Base-by-base conservation (phyloP, 2,329 filamentous ascomycete species). In the Aspergillus ochraceoroseus region DNA sequence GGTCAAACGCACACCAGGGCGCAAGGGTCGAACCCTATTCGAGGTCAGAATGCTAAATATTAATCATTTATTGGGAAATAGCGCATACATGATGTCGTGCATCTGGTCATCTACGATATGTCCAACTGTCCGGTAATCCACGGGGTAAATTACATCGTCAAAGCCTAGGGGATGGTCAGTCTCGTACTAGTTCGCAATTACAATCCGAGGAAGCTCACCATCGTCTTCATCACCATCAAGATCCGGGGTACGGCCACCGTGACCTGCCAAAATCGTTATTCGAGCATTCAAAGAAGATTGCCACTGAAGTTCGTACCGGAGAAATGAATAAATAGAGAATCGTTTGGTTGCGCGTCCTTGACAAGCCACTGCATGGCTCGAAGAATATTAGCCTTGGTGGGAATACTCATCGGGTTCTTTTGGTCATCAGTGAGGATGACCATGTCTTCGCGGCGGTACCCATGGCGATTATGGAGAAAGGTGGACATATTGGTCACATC, bases 321-420 rank as follows among this genome's bases (percentile, higher is more conserved):
- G 64, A 94, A 96, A 69, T 96, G 90, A 67, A 95, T 92, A 68
- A 96, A 95, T 1, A 96, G 75, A 4, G 90, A 94, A 62, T 96
- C 90, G 61, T 95, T 94, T 0, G 88, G 85, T 43, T 79, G 78
- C 4, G 90, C 90, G 59, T 94, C 89, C 65, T 94, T 94, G 45
- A 95, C 88, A n/a, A 96, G 73, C 90, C 90, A 96, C 59, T 95
- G 88, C 90, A 96, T 96, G 15, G 90, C 90, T 36, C 90, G 77
- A 12, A 96, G 65, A 40, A 96, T 94, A 61, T 96, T 96, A 51
- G 87, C 83, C 65, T 95, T 95, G 5, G 87, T 95, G 1, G 90
- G 90, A 64, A 94, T 83, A 66, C 87, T 94, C 85, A 95, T 89
- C n/a, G 87, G 87, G 56, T 95, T 94, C 59, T 89, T 83, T 70